These are phyloP conservation scores for Scenedesmus sp. DNA, from an alignment of 163 green algal genomes.

Conservation along the genomic window DNA sequence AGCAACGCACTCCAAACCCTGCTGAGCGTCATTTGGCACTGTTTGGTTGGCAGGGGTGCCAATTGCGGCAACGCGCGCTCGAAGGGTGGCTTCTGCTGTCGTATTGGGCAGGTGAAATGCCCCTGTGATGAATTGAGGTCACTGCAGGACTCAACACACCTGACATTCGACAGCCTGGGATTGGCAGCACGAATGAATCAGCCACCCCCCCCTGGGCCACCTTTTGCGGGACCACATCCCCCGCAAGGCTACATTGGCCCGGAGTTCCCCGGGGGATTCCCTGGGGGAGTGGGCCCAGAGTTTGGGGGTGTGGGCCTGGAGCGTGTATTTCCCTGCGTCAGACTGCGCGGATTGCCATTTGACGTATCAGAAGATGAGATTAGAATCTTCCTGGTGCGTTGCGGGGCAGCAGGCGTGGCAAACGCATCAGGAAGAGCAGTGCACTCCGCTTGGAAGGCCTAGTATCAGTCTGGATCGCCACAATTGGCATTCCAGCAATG, in stretches of 20 bases:
- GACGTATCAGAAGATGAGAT: slow-evolving; percentile 84
- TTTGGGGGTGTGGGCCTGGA: slow-evolving; percentile 35
- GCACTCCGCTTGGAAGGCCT: not conserved
- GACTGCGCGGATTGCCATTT: slow-evolving; percentile 88
- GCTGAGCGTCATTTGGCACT: slow-evolving; percentile 5
- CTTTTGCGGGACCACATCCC: not conserved
- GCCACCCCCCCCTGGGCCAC: slow-evolving; percentile 35
- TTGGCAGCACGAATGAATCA: slow-evolving; percentile 29
- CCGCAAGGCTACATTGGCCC: slow-evolving; percentile 30
- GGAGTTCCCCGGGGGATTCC: slow-evolving; percentile 19
- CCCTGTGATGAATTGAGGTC: slow-evolving; percentile 3
- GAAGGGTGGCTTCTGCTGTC: not conserved
- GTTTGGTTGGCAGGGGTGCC: not conserved
- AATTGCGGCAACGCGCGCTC: slow-evolving; percentile 3
- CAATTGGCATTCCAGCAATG: slow-evolving; percentile 18
- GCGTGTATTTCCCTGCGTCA: slow-evolving; percentile 76
- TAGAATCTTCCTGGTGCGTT: slow-evolving; percentile 84
- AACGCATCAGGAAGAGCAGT: not conserved
- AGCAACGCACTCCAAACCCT: not conserved
- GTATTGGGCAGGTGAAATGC: slow-evolving; percentile 17
- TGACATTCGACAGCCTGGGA: slow-evolving; percentile 9
- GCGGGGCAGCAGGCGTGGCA: not conserved
- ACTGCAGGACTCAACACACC: slow-evolving; percentile 6
- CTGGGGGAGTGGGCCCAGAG: slow-evolving; percentile 19
- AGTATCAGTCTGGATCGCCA: not conserved